These are phyloP conservation scores for Melampsora occidentalis DNA, from an alignment of 1,284 basidiomycete species.

Conservation along the genomic window DNA sequence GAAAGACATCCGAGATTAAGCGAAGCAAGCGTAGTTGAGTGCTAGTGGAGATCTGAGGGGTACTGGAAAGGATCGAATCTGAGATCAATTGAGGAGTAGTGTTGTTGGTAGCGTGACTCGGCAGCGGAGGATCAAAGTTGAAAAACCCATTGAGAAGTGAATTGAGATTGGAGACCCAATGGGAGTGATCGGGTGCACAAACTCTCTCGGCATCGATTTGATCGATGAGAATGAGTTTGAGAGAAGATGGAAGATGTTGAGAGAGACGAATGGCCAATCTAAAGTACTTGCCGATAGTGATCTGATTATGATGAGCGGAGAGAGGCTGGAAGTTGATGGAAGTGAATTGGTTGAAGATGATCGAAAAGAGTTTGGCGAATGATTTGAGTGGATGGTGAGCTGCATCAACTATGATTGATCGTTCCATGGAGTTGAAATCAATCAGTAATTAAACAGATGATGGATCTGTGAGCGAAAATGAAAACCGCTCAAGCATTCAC, in stretches of 20 bases:
- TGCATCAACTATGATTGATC: no score
- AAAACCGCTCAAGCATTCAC: background rate
- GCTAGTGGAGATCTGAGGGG: constrained; percentile 48
- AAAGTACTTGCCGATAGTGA: constrained; percentile 39
- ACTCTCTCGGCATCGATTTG: constrained; percentile 56
- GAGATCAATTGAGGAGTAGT: constrained; percentile 12
- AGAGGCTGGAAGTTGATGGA: constrained; percentile 9
- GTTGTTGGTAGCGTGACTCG: constrained; percentile 43
- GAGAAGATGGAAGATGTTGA: constrained; percentile 54
- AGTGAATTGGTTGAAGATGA: constrained; percentile 29
- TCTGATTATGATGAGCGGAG: constrained; percentile 10
- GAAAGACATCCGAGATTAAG: constrained; percentile 55
- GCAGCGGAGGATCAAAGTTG: constrained; percentile 43
- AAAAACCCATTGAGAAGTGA: constrained; percentile 56
- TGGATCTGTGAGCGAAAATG: background rate
- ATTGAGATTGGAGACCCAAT: constrained; percentile 58
- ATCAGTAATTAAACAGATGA: background rate
- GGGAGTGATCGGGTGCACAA: constrained; percentile 56
- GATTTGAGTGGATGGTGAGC: constrained; percentile 18
- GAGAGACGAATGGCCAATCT: constrained; percentile 51
- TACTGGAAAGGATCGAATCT: constrained; percentile 44
- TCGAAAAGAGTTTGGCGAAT: constrained; percentile 23
- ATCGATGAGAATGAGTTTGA: constrained; percentile 56
- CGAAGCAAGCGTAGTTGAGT: constrained; percentile 52
- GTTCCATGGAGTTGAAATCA: background rate